Evolutionary conservation across 2,329 filamentous ascomycete genomes (phyloP).

Genomic region (Penicillium sp.): DNA sequence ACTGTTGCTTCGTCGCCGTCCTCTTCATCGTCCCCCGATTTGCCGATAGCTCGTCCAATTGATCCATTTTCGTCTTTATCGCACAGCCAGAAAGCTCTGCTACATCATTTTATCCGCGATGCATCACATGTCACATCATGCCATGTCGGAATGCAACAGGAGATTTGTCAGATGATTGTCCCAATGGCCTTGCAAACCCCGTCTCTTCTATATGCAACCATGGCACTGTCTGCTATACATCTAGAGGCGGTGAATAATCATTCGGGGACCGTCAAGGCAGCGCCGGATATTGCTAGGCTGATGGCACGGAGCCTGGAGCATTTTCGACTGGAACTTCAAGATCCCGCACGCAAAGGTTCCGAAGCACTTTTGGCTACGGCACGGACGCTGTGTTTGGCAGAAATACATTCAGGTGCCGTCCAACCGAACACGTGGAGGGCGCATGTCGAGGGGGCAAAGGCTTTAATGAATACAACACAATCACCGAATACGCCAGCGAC

Average conservation of each 20-base stretch:
- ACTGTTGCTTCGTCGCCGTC: constrained; percentile 12
- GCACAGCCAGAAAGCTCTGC: constrained; percentile 30
- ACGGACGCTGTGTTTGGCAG: constrained; percentile 40
- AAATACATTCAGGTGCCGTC: constrained; percentile 40
- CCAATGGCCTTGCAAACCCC: constrained; percentile 43
- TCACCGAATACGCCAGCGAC: constrained; percentile 24
- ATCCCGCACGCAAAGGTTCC: constrained; percentile 27
- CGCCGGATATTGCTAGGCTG: constrained; percentile 34
- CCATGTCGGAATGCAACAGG: constrained; percentile 37
- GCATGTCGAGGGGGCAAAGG: constrained; percentile 41
- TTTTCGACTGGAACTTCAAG: constrained; percentile 38
- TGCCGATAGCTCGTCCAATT: constrained; percentile 26
- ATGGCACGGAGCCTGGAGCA: constrained; percentile 40
- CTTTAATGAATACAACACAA: constrained; percentile 28
- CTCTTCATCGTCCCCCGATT: constrained; percentile 17
- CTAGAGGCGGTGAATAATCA: constrained; percentile 34
- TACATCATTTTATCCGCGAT: constrained; percentile 41
- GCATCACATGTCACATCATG: constrained; percentile 41
- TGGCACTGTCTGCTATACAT: constrained; percentile 42
- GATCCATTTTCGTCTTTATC: constrained; percentile 37
- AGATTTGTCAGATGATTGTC: constrained; percentile 42
- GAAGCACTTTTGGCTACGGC: constrained; percentile 40
- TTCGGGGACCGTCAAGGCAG: constrained; percentile 34
- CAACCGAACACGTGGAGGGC: constrained; percentile 40
- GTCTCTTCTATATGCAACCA: constrained; percentile 41